Evolutionary conservation across 192 early-diverging fungal species (phyloP), one percentile per base, ranked within the genome.

Genomic region (Gaertneriomyces sp.): DNA sequence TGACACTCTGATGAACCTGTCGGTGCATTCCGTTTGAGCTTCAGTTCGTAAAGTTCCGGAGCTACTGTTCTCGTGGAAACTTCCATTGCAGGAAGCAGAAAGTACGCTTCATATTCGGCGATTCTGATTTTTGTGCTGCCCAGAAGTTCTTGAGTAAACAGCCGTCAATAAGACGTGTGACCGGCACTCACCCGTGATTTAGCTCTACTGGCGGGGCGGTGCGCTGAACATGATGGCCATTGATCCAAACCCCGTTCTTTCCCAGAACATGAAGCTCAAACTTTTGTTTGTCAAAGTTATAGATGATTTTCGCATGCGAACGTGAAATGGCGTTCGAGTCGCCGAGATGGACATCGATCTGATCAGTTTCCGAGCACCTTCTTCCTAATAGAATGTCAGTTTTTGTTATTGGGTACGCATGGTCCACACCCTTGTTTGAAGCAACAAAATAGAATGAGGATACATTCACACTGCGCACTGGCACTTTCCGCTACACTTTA

Each of bases 211-310:
- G 83, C 76, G 14, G 79, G 74, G 11, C 87, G 86, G 74, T 82
- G 79, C 65, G 86, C 80, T 41, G 42, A 33, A 89, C 76, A 79
- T 89, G 93, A 59, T 81, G 79, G 52, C 89, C 90, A 72, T 95
- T 87, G n/a, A 95, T 85, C 71, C 89, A 82, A 25, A 87, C 88
- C 6, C 93, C 93, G 78, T 96, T 96, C 64, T 92, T 92, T 9
- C 93, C 93, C 67, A 87, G 81, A 14, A 94, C 88, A 70, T 83
- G 81, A 74, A 96, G 72, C 73, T 96, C 93, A 76, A 93, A 96
- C 25, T 82, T 76, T 64, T 89, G 85, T 16, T 75, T 85, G 38
- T 79, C 74, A 75, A 91, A 92, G 79, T 91, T 96, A 80, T 90
- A 96, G 69, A 83, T 82, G 14, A 96, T 87, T 17, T 85, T 81